Evolutionary conservation across 345 rosid species (phyloP).

Genomic region (Bretschneidera sinensis): DNA sequence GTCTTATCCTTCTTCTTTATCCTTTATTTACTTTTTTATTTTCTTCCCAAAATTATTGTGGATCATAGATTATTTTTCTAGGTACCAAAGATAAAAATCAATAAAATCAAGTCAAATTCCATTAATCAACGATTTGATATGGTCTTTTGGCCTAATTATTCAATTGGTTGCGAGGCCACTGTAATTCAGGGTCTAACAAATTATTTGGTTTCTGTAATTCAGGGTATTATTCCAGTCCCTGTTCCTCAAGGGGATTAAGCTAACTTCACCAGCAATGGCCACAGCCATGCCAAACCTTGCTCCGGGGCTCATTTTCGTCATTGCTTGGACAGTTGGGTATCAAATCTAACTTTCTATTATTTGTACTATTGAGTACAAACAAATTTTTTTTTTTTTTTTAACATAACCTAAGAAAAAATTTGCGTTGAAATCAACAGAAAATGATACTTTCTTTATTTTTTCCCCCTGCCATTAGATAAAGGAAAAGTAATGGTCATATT

Average conservation of each 20-base stretch:
- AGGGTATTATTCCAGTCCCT: conserved; percentile 80
- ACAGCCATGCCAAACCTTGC: conserved; percentile 98
- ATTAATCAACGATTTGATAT: too few species aligned
- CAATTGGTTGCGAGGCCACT: background rate
- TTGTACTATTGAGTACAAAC: background rate
- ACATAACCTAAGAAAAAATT: too few species aligned
- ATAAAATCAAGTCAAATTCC: too few species aligned
- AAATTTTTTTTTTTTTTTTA: too few species aligned
- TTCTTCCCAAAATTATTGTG: too few species aligned
- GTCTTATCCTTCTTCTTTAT: background rate
- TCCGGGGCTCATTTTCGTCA: conserved; percentile 80
- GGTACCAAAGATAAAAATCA: too few species aligned
- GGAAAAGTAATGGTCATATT: too few species aligned
- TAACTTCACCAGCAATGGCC: conserved; percentile 87
- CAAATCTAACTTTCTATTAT: background rate
- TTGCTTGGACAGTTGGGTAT: conserved; percentile 80
- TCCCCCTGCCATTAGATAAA: too few species aligned
- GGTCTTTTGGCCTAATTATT: too few species aligned
- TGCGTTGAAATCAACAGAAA: background rate
- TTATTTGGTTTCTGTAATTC: conserved; percentile 14
- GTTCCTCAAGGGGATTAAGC: conserved; percentile 67
- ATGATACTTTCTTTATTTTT: too few species aligned
- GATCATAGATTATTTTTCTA: too few species aligned
- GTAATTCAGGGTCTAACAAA: background rate
- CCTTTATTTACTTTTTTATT: too few species aligned